phyloP scores from a whole-genome alignment of 305 asterid genomes.

The Rubia tinctorum region DNA sequence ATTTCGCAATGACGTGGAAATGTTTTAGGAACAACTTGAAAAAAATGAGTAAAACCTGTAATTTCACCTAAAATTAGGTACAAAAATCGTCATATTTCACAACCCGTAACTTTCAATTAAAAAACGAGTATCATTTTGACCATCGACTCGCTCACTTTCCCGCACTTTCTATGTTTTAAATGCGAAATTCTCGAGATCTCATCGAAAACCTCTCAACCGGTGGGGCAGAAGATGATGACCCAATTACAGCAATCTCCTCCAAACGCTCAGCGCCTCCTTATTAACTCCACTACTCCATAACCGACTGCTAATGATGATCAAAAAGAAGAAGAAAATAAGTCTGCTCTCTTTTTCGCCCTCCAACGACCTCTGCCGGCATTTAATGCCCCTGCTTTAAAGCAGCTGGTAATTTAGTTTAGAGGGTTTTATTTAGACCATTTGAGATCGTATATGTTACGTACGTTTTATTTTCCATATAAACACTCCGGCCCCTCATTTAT shows the following conservation, averaged over 20 bases:
- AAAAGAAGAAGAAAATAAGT: not conserved
- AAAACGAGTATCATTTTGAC: too few relatives aligned
- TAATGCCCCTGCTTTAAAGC: constrained; percentile 27
- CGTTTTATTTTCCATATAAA: not conserved
- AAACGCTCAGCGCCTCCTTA: not conserved
- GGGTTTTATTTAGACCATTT: not conserved
- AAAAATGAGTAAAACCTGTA: too few relatives aligned
- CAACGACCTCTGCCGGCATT: constrained; percentile 43
- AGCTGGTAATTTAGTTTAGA: constrained; percentile 9
- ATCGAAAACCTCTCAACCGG: too few relatives aligned
- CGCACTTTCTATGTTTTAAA: too few relatives aligned
- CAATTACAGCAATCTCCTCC: not conserved
- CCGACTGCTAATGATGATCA: not conserved
- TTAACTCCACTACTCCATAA: not conserved
- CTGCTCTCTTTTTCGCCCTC: not conserved
- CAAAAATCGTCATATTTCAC: too few relatives aligned
- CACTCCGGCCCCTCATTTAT: constrained; percentile 51
- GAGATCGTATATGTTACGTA: not conserved
- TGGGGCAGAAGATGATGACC: not conserved
- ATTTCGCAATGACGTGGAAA: too few relatives aligned
- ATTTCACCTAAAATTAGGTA: too few relatives aligned
- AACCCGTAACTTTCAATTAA: too few relatives aligned
- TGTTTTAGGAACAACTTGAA: too few relatives aligned
- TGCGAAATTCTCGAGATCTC: too few relatives aligned
- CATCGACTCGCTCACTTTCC: too few relatives aligned